phyloP scores from a whole-genome alignment of 805 yeast species.

The Starmerella potacharoeniae region DNA sequence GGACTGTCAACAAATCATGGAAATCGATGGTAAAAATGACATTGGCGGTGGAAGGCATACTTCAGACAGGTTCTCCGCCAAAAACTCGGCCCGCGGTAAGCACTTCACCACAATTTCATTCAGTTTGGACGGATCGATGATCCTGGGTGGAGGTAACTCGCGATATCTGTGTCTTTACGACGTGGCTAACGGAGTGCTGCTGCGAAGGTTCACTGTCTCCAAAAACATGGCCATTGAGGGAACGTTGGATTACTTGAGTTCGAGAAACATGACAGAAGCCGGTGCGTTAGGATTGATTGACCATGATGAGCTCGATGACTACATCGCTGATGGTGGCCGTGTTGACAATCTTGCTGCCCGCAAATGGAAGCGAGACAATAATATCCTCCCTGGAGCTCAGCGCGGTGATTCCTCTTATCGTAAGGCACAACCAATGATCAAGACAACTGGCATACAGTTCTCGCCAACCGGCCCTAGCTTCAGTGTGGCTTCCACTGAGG shows the following conservation, averaged over 20 bases:
- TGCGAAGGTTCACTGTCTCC: constrained; percentile 74
- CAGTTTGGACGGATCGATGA: constrained; percentile 77
- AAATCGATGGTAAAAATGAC: constrained; percentile 77
- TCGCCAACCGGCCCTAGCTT: constrained; percentile 86
- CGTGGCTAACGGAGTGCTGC: constrained; percentile 71
- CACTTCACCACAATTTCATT: constrained; percentile 70
- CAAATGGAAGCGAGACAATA: constrained; percentile 33
- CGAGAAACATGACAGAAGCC: constrained; percentile 74
- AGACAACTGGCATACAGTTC: constrained; percentile 66
- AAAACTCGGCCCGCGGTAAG: constrained; percentile 73
- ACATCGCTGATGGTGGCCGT: constrained; percentile 58
- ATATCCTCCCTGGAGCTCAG: constrained; percentile 72
- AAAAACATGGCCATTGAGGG: constrained; percentile 86
- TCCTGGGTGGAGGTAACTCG: constrained; percentile 89
- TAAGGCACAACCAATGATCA: constrained; percentile 65
- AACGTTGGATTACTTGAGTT: constrained; percentile 65
- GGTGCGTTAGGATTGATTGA: constrained; percentile 78
- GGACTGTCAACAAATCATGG: constrained; percentile 64
- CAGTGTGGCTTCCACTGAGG: constrained; percentile 94
- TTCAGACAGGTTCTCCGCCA: constrained; percentile 70
- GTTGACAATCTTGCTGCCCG: constrained; percentile 10
- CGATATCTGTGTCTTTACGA: constrained; percentile 88
- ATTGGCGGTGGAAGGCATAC: constrained; percentile 69
- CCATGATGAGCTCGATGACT: constrained; percentile 74
- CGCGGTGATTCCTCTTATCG: constrained; percentile 73